Conservation (phyloP, 148 eudicot genomes). For the Cornus kousa region DNA sequence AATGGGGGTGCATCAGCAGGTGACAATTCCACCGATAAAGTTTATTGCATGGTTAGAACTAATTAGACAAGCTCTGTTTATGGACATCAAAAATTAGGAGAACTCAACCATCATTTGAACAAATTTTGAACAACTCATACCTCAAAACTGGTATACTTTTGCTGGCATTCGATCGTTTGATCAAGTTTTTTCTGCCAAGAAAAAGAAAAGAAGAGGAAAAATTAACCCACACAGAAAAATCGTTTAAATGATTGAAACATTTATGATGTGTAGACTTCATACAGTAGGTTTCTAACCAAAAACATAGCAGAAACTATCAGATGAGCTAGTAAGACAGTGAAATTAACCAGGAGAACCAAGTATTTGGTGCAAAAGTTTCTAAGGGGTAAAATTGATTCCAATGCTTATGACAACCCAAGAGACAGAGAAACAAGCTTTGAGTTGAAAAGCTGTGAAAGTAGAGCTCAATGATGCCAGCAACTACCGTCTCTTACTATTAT, state of each 20-base stretch:
- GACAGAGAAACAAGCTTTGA: background rate
- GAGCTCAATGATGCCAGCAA: background rate
- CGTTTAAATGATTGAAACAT: background rate
- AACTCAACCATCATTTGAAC: background rate
- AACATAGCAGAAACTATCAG: background rate
- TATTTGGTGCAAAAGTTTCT: background rate
- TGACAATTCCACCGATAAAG: background rate
- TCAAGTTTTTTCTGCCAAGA: conserved; percentile 66
- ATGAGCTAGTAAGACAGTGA: background rate
- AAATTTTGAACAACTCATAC: conserved; percentile 31
- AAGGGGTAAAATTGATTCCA: too few relatives aligned
- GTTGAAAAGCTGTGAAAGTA: background rate
- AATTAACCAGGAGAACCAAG: background rate
- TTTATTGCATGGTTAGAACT: background rate
- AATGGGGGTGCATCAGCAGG: background rate
- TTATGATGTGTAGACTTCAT: background rate
- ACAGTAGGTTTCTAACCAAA: background rate
- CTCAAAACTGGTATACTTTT: conserved; percentile 85
- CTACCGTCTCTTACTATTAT: too few relatives aligned
- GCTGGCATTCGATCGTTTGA: conserved; percentile 52
- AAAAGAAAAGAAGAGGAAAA: background rate
- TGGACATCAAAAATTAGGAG: background rate
- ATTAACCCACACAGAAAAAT: background rate
- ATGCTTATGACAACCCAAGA: too few relatives aligned
- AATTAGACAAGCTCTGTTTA: background rate